Evolutionary conservation across 1,284 basidiomycete species (phyloP).

Genomic region (Singerocomus inundabilis): DNA sequence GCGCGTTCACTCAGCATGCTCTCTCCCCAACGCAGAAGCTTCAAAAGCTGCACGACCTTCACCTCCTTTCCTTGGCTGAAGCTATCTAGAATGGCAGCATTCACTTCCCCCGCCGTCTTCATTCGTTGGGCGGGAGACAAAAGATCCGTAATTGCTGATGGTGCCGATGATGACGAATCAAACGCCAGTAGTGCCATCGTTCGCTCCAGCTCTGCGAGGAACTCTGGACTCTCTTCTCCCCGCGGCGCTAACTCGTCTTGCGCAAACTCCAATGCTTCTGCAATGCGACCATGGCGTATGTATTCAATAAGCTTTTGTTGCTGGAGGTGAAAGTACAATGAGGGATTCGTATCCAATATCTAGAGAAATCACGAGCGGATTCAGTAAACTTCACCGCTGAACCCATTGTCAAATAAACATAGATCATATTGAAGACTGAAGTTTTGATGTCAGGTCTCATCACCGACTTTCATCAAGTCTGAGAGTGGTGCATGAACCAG

Average conservation of each 20-base stretch:
- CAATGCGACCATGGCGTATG: conserved; percentile 80
- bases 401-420: conserved; percentile 13
- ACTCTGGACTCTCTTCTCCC: conserved; percentile 93
- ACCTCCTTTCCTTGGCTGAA: conserved; percentile 91
- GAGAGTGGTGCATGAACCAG: conserved; percentile 98
- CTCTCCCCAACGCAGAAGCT: conserved; percentile 89
- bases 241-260: conserved; percentile 92
- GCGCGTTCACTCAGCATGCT: conserved; percentile 71
- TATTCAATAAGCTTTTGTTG: conserved; percentile 95
- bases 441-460: conserved; percentile 74
- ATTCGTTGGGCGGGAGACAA: conserved; percentile 85
- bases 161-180: conserved; percentile 63
- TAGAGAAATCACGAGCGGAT: conserved; percentile 38
- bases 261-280: conserved; percentile 86
- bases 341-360: conserved; percentile 94
- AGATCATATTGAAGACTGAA: conserved; percentile 93
- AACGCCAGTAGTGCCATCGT: conserved; percentile 97
- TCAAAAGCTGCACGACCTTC: conserved; percentile 84
- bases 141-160: conserved; percentile 71
- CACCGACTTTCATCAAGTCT: conserved; percentile 69
- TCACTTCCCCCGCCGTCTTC: conserved; percentile 92
- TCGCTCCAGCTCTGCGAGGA: conserved; percentile 86
- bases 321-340: conserved; percentile 89
- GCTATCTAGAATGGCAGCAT: conserved; percentile 91
- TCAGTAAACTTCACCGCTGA: conserved; percentile 15